Conservation (phyloP, 345 rosid genomes). For the Gossypium herbaceum region DNA sequence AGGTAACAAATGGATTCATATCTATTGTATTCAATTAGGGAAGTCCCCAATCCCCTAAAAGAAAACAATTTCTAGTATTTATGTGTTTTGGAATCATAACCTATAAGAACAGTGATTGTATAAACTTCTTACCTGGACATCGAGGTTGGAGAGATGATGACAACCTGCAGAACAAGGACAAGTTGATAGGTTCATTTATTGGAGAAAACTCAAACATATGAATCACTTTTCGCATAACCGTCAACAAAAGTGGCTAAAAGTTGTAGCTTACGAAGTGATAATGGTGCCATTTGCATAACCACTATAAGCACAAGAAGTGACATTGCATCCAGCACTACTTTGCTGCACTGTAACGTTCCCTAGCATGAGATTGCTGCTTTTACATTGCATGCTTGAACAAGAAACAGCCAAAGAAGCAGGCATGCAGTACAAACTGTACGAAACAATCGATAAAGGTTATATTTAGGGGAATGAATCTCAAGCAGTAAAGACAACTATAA, state of each 20-base stretch:
- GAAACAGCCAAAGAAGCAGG: constrained; percentile 86
- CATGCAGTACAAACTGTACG: constrained; percentile 73
- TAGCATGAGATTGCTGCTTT: constrained; percentile 73
- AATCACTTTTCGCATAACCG: neutral
- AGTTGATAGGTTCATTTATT: neutral
- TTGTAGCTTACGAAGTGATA: constrained; percentile 48
- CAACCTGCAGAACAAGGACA: constrained; percentile 44
- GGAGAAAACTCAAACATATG: neutral
- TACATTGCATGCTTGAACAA: constrained; percentile 94
- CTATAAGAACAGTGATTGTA: neutral
- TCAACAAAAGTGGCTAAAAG: neutral
- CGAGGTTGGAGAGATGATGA: constrained; percentile 79
- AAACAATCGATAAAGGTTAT: constrained; percentile 14
- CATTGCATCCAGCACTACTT: constrained; percentile 82
- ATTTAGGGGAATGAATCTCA: neutral
- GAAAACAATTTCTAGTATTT: neutral
- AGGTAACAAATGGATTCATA: neutral
- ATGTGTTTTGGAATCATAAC: neutral
- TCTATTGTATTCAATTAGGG: neutral
- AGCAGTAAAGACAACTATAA: neutral
- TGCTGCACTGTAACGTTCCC: constrained; percentile 53
- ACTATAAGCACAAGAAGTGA: constrained; percentile 67
- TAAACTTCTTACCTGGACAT: constrained; percentile 61
- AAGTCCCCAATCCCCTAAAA: neutral
- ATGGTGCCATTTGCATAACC: constrained; percentile 81